Evolutionary conservation across 2,329 filamentous ascomycete species (phyloP), one percentile per base, ranked within the genome.

Genomic region (Cladosporium sp.): DNA sequence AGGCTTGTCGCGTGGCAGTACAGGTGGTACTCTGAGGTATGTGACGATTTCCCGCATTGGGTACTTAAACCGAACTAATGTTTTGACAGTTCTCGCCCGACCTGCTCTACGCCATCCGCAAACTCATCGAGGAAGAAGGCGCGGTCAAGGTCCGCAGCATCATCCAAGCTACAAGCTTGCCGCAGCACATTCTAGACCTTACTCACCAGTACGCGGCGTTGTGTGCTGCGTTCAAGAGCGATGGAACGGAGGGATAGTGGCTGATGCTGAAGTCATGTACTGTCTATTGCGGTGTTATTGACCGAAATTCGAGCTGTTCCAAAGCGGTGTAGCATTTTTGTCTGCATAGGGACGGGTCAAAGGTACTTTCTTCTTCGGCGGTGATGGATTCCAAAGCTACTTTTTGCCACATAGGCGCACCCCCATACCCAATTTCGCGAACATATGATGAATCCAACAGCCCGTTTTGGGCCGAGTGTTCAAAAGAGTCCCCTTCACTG

Each of bases 71-170:
- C 16, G 53, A 21, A 63, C 65, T 70, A 54, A 70, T 30, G 5
- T 25, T 23, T 7, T 14, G n/a, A 30, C 67, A 89, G 87, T 99
- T 99, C 80, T 97, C 93, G 21, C 95, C 95, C 0, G 89, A 93
- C 69, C 85, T 99, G 51, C 86, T 99, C 63, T 92, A 89, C 78
- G 90, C 91, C 3, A 91, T 98, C 74, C 89, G 95, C 68, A 93
- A 91, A 70, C 83, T 99, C 70, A 99, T 99, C 75, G 95, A 98
- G 79, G 93, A 97, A 71, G 95, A 99, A 79, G 95, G 95, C 66
- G 94, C 94, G 1, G 92, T 99, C 78, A 99, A 99, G 81, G 91
- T 99, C 63, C 87, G 95, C 75, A 97, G 93, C 78, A 97, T 99
- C 75, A 93, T 99, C 63, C 95, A 99, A 79, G 93, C 94, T 1